phyloP scores from a whole-genome alignment of 176 grass and related monocot genomes.

The Carex myosuroides region DNA sequence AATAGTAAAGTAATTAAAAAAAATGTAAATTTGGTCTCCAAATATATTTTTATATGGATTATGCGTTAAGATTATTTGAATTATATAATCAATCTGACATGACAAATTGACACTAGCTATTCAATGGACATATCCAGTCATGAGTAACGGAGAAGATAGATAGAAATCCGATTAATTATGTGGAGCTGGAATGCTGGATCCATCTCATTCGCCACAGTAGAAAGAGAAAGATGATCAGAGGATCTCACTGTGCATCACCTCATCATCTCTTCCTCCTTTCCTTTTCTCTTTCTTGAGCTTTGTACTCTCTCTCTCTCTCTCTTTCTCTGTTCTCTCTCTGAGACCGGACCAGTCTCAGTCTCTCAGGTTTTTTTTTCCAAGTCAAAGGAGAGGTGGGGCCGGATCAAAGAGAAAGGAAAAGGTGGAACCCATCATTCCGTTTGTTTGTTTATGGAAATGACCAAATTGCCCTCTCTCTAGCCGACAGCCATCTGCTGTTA shows the following conservation, averaged over 20 bases:
- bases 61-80: too few relatives aligned
- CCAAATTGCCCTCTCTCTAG: slow-evolving; percentile 36
- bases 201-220: background rate
- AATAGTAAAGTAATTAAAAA: too few relatives aligned
- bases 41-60: too few relatives aligned
- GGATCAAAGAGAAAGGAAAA: slow-evolving; percentile 80
- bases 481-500: slow-evolving; percentile 7
- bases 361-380: slow-evolving; percentile 28
- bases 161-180: background rate
- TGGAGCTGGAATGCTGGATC: background rate
- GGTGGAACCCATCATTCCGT: slow-evolving; percentile 61
- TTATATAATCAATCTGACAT: too few relatives aligned
- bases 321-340: background rate
- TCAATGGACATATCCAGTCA: background rate
- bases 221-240: slow-evolving; percentile 19
- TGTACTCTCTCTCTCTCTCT: background rate
- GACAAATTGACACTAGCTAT: too few relatives aligned
- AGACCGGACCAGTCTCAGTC: slow-evolving; percentile 28
- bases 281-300: slow-evolving; percentile 20
- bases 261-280: background rate
- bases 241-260: slow-evolving; percentile 10
- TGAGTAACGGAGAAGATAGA: background rate
- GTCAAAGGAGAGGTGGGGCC: slow-evolving; percentile 61
- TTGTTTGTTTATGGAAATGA: slow-evolving; percentile 33
- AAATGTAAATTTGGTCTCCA: too few relatives aligned